Evolutionary conservation across 2,329 filamentous ascomycete genomes (phyloP).

Genomic region (Trichophyton mentagrophytes): DNA sequence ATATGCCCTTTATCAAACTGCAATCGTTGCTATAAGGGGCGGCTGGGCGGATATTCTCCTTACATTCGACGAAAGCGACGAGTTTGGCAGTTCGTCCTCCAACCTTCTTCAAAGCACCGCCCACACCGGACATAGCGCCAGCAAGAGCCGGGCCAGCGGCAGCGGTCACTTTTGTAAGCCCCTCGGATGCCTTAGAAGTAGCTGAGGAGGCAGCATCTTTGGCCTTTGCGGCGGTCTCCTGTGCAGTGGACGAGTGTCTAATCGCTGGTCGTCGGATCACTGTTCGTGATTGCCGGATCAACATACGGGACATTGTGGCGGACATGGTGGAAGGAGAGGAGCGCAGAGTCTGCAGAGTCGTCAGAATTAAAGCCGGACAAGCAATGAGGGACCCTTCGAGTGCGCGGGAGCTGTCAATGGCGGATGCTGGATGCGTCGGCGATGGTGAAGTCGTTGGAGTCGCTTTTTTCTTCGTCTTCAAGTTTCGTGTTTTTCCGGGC

Average conservation of each 20-base stretch:
- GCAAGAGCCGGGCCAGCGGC: slow-evolving; percentile 66
- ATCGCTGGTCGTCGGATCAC: slow-evolving; percentile 34
- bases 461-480: background rate
- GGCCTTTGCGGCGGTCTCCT: slow-evolving; percentile 35
- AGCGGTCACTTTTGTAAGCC: slow-evolving; percentile 67
- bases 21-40: background rate
- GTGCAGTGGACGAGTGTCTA: slow-evolving; percentile 36
- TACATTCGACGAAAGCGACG: slow-evolving; percentile 76
- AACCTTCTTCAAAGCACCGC: slow-evolving; percentile 57
- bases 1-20: slow-evolving; percentile 1
- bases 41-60: slow-evolving; percentile 27
- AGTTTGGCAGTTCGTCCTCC: slow-evolving; percentile 72
- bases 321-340: slow-evolving; percentile 28
- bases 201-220: slow-evolving; percentile 27
- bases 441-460: background rate
- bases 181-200: slow-evolving; percentile 58
- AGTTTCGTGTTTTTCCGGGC: background rate
- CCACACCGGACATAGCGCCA: slow-evolving; percentile 56
- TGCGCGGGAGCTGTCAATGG: slow-evolving; percentile 30
- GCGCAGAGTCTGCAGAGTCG: slow-evolving; percentile 5
- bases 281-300: slow-evolving; percentile 37
- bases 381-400: slow-evolving; percentile 19
- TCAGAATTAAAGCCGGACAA: slow-evolving; percentile 13
- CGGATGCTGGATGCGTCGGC: slow-evolving; percentile 9
- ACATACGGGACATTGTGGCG: slow-evolving; percentile 31